Base-by-base conservation (phyloP, 345 rosid species). In the rapeseed (Brassica napus) region DNA sequence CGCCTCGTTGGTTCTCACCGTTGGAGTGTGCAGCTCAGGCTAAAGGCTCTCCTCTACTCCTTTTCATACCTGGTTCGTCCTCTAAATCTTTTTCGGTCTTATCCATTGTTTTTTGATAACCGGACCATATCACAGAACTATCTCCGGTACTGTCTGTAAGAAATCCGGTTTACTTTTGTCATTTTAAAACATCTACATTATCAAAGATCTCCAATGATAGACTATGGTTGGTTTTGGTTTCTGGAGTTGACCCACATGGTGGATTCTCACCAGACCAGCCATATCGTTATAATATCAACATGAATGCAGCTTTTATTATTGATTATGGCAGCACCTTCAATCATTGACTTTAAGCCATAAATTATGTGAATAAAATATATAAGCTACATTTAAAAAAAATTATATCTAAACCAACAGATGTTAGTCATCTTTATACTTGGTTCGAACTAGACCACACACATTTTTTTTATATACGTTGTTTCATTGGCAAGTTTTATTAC, bases 1-100 rank as follows among this genome's bases (percentile, higher is more conserved):
- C 87, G 24, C 91, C 94, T 44, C 86, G 94, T 67, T 90, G 94
- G 91, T 87, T 90, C 84, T 84, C 90, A 15, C 91, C 91, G 1
- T 72, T 90, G 49, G 88, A 88, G 39, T 84, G 86, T 24, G 57
- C 74, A 4, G 68, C 82, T 42, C 82, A 72, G 5, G 32, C 79
- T 52, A 67, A 18, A 6, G 47, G 68, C 42, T 86, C 86, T 68
- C 91, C 91, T 74, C 85, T 88, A 18, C 91, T 90, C 16, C 85
- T 90, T 1, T 87, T 59, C 61, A 69, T 87, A 72, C 89, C 91
- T 12, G 91, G 91, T 87, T 71, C 65, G 77, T 73, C 2, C 1
- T 79, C 59, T 65, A 9, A 8, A 54, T 54, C 60, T 54, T 42
- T 16, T n/a, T n/a, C 57, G 21, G 8, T 7, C 6, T 52, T 52